A percentile compares a stretch with the other conserved stretches of the same genome.
phyloP scores from a whole-genome alignment of 306 rosid genomes.

The Trifolium subterraneum region DNA sequence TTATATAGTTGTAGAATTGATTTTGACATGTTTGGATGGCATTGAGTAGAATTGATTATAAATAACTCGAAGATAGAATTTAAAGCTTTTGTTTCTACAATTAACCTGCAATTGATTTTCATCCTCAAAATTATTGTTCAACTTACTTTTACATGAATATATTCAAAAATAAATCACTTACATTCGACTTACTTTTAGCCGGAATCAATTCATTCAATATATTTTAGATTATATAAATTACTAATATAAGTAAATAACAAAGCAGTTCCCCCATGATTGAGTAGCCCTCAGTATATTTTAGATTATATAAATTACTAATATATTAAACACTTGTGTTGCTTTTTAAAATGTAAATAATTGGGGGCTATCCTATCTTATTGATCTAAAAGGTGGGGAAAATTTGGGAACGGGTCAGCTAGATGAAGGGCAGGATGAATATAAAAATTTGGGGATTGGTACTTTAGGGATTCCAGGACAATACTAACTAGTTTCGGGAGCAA shows the following conservation, averaged over 20 bases:
- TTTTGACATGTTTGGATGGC: neutral
- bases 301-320: too few species aligned
- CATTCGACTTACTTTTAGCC: too few species aligned
- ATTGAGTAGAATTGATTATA: neutral
- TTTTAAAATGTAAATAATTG: neutral
- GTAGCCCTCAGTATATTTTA: too few species aligned
- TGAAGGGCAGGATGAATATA: neutral
- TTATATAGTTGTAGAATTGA: too few species aligned
- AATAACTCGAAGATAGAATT: neutral
- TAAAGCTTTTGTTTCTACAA: neutral
- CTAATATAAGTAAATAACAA: too few species aligned
- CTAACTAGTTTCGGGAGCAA: neutral
- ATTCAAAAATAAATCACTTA: too few species aligned
- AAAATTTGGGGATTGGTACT: neutral
- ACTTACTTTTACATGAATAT: too few species aligned
- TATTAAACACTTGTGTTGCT: too few species aligned
- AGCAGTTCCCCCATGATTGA: too few species aligned
- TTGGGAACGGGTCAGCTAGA: neutral
- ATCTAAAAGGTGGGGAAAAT: neutral
- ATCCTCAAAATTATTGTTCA: too few species aligned
- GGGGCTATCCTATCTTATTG: neutral
- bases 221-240: too few species aligned
- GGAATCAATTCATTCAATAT: too few species aligned
- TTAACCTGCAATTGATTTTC: neutral
- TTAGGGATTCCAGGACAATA: neutral